Evolutionary conservation across 2,329 filamentous ascomycete species (phyloP).

Genomic region (Stenocarpella maydis): DNA sequence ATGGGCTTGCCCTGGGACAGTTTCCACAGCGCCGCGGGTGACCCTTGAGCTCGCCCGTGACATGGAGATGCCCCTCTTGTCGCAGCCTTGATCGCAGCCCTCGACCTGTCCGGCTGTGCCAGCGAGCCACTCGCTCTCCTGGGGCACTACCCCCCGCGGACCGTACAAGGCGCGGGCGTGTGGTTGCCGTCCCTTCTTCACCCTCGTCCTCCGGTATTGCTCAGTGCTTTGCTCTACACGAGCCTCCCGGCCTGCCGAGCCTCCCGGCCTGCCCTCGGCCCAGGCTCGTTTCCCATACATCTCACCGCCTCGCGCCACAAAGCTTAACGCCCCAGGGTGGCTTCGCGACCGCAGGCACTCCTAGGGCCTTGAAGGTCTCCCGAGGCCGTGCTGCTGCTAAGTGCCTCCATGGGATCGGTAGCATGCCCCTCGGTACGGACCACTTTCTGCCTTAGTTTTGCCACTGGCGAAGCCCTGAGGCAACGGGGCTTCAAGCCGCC

Average conservation of each 20-base stretch:
- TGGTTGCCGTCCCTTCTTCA: constrained; percentile 1
- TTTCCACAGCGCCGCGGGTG: constrained; percentile 2
- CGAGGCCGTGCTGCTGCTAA: background rate
- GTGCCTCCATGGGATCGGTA: constrained; percentile 14
- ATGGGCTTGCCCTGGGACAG: constrained; percentile 19
- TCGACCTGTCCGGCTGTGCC: background rate
- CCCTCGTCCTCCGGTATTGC: background rate
- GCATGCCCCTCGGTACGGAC: constrained; percentile 26
- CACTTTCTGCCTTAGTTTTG: constrained; percentile 11
- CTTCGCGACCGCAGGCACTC: background rate
- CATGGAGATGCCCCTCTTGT: constrained; percentile 14
- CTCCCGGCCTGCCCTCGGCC: constrained; percentile 6
- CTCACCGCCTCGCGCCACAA: constrained; percentile 5
- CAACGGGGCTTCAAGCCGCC: constrained; percentile 38
- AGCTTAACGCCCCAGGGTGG: background rate
- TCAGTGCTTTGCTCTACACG: background rate
- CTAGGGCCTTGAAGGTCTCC: background rate
- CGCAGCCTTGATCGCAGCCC: constrained; percentile 10
- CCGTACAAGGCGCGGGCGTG: background rate
- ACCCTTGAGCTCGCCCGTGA: constrained; percentile 18
- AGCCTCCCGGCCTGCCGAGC: constrained; percentile 9
- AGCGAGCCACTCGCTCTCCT: background rate
- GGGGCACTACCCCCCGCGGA: background rate
- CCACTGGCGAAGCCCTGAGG: constrained; percentile 20
- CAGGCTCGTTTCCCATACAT: background rate